These are phyloP conservation scores for Gonium pectorale DNA, from an alignment of 139 green algal species.

Conservation along the genomic window DNA sequence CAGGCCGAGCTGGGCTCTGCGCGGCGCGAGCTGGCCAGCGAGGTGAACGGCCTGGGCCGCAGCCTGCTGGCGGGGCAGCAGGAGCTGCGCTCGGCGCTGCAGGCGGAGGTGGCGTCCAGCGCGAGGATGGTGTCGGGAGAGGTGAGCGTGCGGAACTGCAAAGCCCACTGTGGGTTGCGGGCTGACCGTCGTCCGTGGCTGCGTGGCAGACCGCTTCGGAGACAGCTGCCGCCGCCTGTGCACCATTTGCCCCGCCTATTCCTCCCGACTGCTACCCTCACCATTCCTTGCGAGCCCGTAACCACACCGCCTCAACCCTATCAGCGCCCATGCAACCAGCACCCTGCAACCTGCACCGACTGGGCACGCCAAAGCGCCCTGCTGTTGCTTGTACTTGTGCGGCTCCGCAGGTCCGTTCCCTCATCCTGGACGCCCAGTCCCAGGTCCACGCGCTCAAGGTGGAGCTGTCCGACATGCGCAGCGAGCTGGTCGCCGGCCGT, in stretches of 20 bases:
- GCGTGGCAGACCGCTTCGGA: no score
- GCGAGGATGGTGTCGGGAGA: slow-evolving; percentile 18
- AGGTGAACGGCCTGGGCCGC: slow-evolving; percentile 28
- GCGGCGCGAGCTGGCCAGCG: slow-evolving; percentile 14
- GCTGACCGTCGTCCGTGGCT: no score
- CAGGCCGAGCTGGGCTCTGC: slow-evolving; percentile 24
- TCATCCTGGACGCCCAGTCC: slow-evolving; percentile 21
- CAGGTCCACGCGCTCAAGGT: slow-evolving; percentile 26
- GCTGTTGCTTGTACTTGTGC: no score
- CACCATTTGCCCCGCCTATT: neutral
- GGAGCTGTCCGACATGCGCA: slow-evolving; percentile 15
- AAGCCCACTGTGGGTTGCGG: no score
- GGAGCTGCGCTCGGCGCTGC: slow-evolving; percentile 29
- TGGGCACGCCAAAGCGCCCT: neutral
- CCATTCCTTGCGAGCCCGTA: no score
- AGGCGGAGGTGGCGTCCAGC: slow-evolving; percentile 26
- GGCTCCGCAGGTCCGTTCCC: slow-evolving; percentile 14
- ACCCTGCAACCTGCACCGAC: no score
- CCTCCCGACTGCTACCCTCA: no score
- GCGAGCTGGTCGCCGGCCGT: neutral
- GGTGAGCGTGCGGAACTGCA: neutral
- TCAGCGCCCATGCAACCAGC: no score
- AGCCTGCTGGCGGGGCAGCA: neutral
- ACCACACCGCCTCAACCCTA: no score
- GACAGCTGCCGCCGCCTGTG: neutral